phyloP scores from a whole-genome alignment of 305 asterid genomes.

The Solanum hybrid region DNA sequence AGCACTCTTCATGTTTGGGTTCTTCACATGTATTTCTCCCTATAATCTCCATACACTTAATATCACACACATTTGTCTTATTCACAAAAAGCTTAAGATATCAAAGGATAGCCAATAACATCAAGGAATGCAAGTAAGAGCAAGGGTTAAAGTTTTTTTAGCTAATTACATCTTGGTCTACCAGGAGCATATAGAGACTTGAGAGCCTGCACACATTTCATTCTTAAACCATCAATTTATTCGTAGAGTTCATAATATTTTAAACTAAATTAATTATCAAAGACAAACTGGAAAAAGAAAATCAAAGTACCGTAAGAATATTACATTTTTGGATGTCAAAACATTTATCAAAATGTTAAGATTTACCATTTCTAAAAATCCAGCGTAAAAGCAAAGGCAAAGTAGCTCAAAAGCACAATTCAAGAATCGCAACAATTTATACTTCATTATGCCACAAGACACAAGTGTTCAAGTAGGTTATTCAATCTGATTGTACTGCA shows the following conservation, averaged over 20 bases:
- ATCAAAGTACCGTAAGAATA: not conserved
- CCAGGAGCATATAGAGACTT: not conserved
- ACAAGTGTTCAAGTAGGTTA: not conserved
- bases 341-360: not conserved
- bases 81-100: not conserved
- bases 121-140: not conserved
- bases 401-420: not conserved
- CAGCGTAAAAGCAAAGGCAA: not conserved
- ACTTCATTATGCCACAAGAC: not conserved
- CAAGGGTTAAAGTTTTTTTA: not conserved
- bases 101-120: not conserved
- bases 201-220: not conserved
- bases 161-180: not conserved
- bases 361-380: not conserved
- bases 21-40: not conserved
- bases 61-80: not conserved
- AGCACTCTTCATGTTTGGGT: not conserved
- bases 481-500: not conserved
- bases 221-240: not conserved
- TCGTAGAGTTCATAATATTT: not conserved
- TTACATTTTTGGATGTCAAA: not conserved
- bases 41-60: not conserved
- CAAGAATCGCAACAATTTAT: not conserved
- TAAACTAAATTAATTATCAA: not conserved
- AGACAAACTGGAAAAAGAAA: not conserved